Conservation (phyloP, 495 filamentous ascomycete genomes). For the Entonaema liquescens region DNA sequence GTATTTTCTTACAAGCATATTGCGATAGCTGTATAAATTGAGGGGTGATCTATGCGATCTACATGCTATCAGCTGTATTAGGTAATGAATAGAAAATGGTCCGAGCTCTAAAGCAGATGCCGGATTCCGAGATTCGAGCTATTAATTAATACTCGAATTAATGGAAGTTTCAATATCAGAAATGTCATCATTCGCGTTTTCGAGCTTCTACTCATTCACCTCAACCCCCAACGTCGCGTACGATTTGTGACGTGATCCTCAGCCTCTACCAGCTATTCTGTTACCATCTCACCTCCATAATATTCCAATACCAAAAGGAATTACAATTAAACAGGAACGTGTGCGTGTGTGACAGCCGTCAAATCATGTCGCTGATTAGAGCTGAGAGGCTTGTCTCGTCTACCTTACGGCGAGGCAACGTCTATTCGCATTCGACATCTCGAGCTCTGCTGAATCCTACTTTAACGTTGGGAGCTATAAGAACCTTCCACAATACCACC, state of each 20-base stretch:
- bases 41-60: not conserved
- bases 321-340: not conserved
- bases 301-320: not conserved
- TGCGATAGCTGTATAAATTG: not conserved
- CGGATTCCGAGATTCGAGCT: not conserved
- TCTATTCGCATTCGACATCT: conserved; percentile 13
- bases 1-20: too few species aligned
- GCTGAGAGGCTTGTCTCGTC: conserved; percentile 46
- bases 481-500: conserved; percentile 47
- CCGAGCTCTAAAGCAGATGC: not conserved
- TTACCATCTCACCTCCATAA: not conserved
- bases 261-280: not conserved
- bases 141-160: conserved; percentile 1
- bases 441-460: conserved; percentile 32
- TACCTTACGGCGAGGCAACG: conserved; percentile 39
- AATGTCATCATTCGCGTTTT: not conserved
- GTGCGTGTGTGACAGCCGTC: not conserved
- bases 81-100: not conserved
- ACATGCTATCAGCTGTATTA: too few species aligned
- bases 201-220: not conserved
- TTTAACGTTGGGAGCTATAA: conserved; percentile 28
- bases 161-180: not conserved
- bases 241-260: not conserved
- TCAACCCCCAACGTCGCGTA: not conserved
- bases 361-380: conserved; percentile 48